Evolutionary conservation across 768 basidiomycete species (phyloP).

Genomic region (Collybiopsis luxurians): DNA sequence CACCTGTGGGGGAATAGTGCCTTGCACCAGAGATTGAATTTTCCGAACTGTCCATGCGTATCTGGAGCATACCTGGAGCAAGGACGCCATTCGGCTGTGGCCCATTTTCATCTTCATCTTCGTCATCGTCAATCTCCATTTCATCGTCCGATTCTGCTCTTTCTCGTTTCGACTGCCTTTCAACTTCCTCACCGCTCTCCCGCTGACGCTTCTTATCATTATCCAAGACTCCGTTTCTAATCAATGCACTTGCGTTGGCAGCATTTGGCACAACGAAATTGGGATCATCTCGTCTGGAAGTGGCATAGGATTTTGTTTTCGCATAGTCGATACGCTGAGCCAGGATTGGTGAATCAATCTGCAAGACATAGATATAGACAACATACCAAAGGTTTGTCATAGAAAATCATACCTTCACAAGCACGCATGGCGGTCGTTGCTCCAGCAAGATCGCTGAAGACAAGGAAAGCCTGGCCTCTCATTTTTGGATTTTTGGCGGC

Average conservation of each 20-base stretch:
- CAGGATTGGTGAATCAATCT: background rate
- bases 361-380: background rate
- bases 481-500: slow-evolving; percentile 83
- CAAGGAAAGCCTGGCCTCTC: slow-evolving; percentile 95
- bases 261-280: slow-evolving; percentile 74
- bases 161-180: slow-evolving; percentile 63
- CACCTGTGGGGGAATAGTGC: slow-evolving; percentile 43
- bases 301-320: slow-evolving; percentile 86
- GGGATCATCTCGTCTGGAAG: slow-evolving; percentile 73
- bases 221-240: slow-evolving; percentile 33
- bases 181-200: slow-evolving; percentile 55
- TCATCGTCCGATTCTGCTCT: slow-evolving; percentile 78
- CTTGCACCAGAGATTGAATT: too few relatives aligned
- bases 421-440: slow-evolving; percentile 93
- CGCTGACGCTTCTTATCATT: slow-evolving; percentile 60
- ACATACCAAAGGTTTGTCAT: slow-evolving; percentile 87
- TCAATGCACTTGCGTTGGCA: slow-evolving; percentile 50
- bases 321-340: slow-evolving; percentile 87
- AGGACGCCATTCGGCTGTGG: slow-evolving; percentile 30
- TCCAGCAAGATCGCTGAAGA: slow-evolving; percentile 87
- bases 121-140: slow-evolving; percentile 95
- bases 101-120: slow-evolving; percentile 37
- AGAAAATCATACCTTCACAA: slow-evolving; percentile 90
- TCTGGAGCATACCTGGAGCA: slow-evolving; percentile 6
- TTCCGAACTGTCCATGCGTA: too few relatives aligned